phyloP scores from a whole-genome alignment of 306 rosid species.

The Quillaja saponaria region DNA sequence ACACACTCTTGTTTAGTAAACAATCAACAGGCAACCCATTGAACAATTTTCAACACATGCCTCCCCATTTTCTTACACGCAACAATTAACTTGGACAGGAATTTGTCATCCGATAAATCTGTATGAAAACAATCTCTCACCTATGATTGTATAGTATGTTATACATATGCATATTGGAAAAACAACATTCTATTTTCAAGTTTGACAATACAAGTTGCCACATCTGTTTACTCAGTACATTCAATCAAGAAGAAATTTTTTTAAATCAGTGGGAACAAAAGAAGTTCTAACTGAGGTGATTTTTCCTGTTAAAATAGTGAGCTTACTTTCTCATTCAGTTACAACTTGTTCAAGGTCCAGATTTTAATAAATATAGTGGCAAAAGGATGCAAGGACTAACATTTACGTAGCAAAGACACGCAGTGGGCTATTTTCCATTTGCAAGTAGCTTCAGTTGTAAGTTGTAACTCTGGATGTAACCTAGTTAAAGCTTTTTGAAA shows the following conservation, averaged over 20 bases:
- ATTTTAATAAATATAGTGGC: background rate
- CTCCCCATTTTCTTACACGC: background rate
- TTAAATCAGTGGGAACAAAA: background rate
- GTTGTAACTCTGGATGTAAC: background rate
- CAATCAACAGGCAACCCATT: slow-evolving; percentile 4
- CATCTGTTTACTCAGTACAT: slow-evolving; percentile 1
- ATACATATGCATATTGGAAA: background rate
- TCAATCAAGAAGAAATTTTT: background rate
- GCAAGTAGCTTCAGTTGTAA: background rate
- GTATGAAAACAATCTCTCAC: slow-evolving; percentile 7
- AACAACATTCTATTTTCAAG: background rate
- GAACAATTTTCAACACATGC: background rate
- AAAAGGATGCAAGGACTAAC: background rate
- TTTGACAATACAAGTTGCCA: background rate
- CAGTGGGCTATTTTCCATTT: background rate
- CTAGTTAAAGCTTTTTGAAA: background rate
- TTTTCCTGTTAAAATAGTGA: background rate
- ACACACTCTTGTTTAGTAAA: background rate
- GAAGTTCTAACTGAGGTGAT: background rate
- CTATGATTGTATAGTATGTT: slow-evolving; percentile 4
- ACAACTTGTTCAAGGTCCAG: background rate
- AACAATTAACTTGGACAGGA: background rate
- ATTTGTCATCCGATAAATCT: slow-evolving; percentile 1
- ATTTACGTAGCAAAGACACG: background rate
- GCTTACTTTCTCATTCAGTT: background rate